A percentile compares a stretch with the other conserved stretches of the same genome.
These are phyloP conservation scores for Scheffersomyces parashehatae DNA, from an alignment of 1,139 yeast species.

Conservation along the genomic window DNA sequence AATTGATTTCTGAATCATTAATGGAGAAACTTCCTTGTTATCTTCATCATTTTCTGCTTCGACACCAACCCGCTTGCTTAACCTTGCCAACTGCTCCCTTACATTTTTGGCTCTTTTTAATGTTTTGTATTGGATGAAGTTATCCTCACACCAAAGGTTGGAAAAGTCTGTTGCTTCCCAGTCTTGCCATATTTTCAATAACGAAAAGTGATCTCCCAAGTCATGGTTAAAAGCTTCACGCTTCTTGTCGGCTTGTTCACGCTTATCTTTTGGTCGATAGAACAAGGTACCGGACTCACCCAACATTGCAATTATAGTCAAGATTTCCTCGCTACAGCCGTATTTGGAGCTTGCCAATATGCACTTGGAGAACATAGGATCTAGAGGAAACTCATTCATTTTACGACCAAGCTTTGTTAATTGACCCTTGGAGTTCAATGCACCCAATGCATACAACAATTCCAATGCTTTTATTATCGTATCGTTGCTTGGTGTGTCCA, in stretches of 20 bases:
- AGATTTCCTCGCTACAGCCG: conserved; percentile 62
- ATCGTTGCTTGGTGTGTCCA: conserved; percentile 81
- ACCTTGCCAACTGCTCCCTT: conserved; percentile 63
- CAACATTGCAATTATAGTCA: conserved; percentile 76
- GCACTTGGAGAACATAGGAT: conserved; percentile 83
- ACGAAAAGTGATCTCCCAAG: conserved; percentile 79
- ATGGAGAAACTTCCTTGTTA: conserved; percentile 15
- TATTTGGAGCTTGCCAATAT: conserved; percentile 62
- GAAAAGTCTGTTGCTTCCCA: conserved; percentile 78
- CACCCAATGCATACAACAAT: conserved; percentile 81
- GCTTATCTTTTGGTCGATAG: conserved; percentile 70
- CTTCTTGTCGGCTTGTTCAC: conserved; percentile 64
- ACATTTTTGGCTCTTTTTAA: conserved; percentile 71
- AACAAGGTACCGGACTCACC: conserved; percentile 79
- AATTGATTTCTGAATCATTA: conserved; percentile 63
- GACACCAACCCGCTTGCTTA: conserved; percentile 64
- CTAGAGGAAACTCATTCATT: conserved; percentile 93
- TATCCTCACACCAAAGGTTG: conserved; percentile 83
- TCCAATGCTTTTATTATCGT: conserved; percentile 77
- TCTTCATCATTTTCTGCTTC: conserved; percentile 17
- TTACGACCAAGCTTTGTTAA: conserved; percentile 77
- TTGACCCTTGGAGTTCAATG: conserved; percentile 75
- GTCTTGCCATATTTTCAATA: conserved; percentile 71
- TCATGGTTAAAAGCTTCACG: conserved; percentile 51
- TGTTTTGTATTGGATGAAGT: conserved; percentile 75